Base-by-base conservation (phyloP, 106 monocot genomes). In the Dioscorea alata region DNA sequence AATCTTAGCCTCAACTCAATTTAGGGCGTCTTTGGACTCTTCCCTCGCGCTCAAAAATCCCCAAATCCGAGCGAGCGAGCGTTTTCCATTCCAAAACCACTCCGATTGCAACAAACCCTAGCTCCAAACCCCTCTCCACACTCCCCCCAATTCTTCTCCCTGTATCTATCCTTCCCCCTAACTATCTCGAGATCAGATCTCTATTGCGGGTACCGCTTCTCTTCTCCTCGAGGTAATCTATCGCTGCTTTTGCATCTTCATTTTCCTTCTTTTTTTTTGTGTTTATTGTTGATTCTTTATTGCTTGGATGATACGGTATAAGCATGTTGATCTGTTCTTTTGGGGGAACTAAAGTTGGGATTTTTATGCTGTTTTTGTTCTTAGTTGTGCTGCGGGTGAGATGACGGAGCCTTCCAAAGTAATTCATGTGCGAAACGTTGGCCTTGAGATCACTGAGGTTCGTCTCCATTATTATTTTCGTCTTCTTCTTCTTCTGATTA, bases 351-450 rank as follows among this genome's bases (percentile, higher is more conserved):
- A 19, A 19, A 54, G 19, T 54, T 54, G 18, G 18, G 54, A 54
- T 54, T 54, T 54, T 19, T 0, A 16, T 54, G 15, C 54, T 54
- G 54, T 19, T 54, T 19, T 1, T 5, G 15, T 54, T 54, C 19
- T 16, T 19, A 54, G 54, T 16, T 7, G 54, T 13, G 54, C 19
- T 2, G 2, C 54, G 50, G 20, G 24, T 42, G 64, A 53, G 69
- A 81, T 81, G 81, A 21, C 76, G 28, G 81, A 81, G 61, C 76
- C 76, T 8, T 76, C 81, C 5, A 81, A 81, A 57, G 81, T 81
- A 8, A 81, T 81, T 52, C 81, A 76, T 23, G 50, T 81, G 5
- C 70, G 81, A 4, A 81, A 81, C 65, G 81, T 81, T 0, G 81
- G 81, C 48, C 81, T 72, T 13, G 81, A 81, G 31, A 76, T 81